Percentiles rank a stretch among this genome's conserved stretches.
phyloP scores from a whole-genome alignment of 768 basidiomycete genomes.

The Phaffia tasmanica region DNA sequence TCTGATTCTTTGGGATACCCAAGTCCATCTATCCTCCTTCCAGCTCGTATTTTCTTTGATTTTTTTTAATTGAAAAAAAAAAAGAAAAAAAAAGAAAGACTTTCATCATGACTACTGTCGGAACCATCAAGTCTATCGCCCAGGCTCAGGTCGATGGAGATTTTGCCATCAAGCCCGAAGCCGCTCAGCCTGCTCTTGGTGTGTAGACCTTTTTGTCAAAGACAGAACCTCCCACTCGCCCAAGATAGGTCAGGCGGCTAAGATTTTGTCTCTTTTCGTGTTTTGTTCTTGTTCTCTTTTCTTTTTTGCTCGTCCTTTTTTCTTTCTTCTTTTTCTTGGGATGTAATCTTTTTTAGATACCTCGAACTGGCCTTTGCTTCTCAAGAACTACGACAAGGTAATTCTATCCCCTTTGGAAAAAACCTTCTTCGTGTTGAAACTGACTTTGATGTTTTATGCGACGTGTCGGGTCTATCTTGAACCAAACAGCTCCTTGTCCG shows the following conservation, averaged over 20 bases:
- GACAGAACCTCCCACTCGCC: not conserved
- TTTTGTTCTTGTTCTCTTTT: not conserved
- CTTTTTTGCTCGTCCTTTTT: not conserved
- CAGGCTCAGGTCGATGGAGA: conserved; percentile 28
- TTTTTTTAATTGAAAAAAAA: too few species aligned
- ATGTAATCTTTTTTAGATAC: conserved; percentile 48
- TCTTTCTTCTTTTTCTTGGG: not conserved
- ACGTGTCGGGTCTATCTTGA: not conserved
- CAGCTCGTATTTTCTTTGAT: too few species aligned
- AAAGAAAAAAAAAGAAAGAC: too few species aligned
- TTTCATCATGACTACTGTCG: conserved; percentile 5
- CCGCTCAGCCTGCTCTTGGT: conserved; percentile 38
- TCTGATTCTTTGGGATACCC: too few species aligned
- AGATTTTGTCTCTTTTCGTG: not conserved
- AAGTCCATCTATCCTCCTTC: not conserved
- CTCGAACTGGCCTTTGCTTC: conserved; percentile 89
- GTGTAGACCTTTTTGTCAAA: conserved; percentile 22
- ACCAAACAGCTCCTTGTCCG: conserved; percentile 62
- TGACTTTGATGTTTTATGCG: not conserved
- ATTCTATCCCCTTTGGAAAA: conserved; percentile 28
- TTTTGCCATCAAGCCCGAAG: conserved; percentile 38
- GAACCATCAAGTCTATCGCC: conserved; percentile 19
- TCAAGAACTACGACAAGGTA: conserved; percentile 94
- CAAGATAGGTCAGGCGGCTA: not conserved
- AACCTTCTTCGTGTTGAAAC: not conserved